Evolutionary conservation across 2,329 filamentous ascomycete species (phyloP).

Genomic region (Pseudopyricularia javanii): DNA sequence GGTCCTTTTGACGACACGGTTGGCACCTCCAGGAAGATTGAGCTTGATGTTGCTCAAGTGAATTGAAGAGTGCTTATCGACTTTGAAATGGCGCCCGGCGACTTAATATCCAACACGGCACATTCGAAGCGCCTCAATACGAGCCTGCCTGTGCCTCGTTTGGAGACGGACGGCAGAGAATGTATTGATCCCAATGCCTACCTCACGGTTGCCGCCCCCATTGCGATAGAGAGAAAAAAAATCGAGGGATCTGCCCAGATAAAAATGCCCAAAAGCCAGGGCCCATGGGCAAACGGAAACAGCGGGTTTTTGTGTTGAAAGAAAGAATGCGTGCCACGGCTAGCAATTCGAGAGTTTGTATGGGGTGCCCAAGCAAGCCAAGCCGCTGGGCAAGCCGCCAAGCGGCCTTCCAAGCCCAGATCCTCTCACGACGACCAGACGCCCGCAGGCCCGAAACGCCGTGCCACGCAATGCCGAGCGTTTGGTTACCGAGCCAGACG

Average conservation of each 20-base stretch:
- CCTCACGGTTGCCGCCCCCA: not conserved
- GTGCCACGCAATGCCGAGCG: not conserved
- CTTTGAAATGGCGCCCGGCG: not conserved
- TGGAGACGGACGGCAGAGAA: not conserved
- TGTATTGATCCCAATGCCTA: not conserved
- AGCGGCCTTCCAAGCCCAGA: not conserved
- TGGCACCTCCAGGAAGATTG: not conserved
- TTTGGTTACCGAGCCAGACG: not conserved
- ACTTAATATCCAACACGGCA: not conserved
- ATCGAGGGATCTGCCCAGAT: not conserved
- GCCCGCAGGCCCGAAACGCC: not conserved
- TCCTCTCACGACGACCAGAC: not conserved
- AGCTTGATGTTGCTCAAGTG: not conserved
- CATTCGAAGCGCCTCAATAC: not conserved
- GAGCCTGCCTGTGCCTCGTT: not conserved
- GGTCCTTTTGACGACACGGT: not conserved
- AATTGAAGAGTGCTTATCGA: not conserved
- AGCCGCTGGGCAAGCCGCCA: conserved; percentile 3
- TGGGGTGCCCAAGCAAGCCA: conserved; percentile 3
- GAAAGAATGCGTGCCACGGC: not conserved
- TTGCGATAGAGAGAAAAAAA: not conserved
- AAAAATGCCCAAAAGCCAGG: not conserved
- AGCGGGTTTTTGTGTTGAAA: not conserved
- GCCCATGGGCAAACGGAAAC: not conserved
- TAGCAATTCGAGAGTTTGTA: not conserved